phyloP scores from a whole-genome alignment of 1,284 basidiomycete genomes.

The Leccinum griseonigrum region DNA sequence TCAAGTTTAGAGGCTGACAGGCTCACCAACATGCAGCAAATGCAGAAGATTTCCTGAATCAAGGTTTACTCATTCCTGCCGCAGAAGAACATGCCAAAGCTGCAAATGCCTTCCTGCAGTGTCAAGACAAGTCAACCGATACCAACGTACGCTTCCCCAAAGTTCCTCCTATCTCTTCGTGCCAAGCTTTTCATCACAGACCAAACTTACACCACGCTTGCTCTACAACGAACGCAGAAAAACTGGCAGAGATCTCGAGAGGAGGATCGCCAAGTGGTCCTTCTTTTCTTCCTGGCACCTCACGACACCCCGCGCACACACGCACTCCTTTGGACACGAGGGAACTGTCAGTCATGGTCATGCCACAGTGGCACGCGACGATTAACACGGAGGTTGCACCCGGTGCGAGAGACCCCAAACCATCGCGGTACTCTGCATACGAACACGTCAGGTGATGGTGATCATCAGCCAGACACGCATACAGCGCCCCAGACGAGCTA shows the following conservation, averaged over 20 bases:
- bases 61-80: slow-evolving; percentile 66
- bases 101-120: slow-evolving; percentile 67
- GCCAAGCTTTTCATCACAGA: slow-evolving; percentile 41
- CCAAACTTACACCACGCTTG: slow-evolving; percentile 71
- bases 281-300: no score
- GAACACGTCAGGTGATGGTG: no score
- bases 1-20: slow-evolving; percentile 38
- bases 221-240: slow-evolving; percentile 70
- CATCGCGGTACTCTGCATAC: no score
- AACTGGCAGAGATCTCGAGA: slow-evolving; percentile 64
- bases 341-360: no score
- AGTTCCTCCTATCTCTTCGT: slow-evolving; percentile 6
- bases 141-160: slow-evolving; percentile 52
- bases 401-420: no score
- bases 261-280: slow-evolving; percentile 65
- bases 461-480: no score
- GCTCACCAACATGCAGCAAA: slow-evolving; percentile 79
- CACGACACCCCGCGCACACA: no score
- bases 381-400: no score
- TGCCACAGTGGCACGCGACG: no score
- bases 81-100: slow-evolving; percentile 64
- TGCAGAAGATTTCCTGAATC: slow-evolving; percentile 64
- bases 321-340: no score
- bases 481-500: no score
- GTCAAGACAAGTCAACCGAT: slow-evolving; percentile 67